Evolutionary conservation across 257 asterid species (phyloP), one percentile per base, ranked within the genome.

Genomic region (Cruciata laevipes): DNA sequence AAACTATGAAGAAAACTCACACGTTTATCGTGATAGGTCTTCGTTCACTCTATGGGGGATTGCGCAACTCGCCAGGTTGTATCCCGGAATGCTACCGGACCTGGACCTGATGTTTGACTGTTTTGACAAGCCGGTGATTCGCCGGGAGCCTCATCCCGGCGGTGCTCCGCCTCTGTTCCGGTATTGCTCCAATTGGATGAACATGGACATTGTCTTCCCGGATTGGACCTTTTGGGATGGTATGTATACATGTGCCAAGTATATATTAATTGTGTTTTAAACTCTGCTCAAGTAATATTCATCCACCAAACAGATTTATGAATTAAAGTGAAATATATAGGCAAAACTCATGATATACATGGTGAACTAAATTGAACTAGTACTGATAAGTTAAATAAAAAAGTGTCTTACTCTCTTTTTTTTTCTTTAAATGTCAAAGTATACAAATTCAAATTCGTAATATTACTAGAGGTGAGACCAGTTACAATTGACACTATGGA

Each of bases 141-240:
- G 14, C 2, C 63, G 72, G 10, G 69, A 32, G 37, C 68, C 47
- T 51, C 14, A 78, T 75, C 80, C 66, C 16, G 71, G 56, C 0
- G 71, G 59, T 0, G 81, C 95, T 1, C 83, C 81, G 63, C 87
- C 96, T 69, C 71, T 91, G 73, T 91, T 91, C 68, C 85, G 95
- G 59, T 91, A 89, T 74, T 91, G 96, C 32, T 89, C 98, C 14
- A 90, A 89, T 69, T 73, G 76, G 82, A 49, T 24, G 66, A 87
- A 85, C 86, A 61, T 87, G 86, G 98, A 91, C 20, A 91, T 91
- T 63, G 96, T 87, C 68, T 91, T 91, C 71, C 98, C 98, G 0
- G 96, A 89, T 65, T 89, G 96, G 96, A 83, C 96, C 7, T 91
- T 89, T 30, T 91, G 98, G 98, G 98, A 68, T 91, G 98, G 98